Evolutionary conservation across 768 basidiomycete species (phyloP).

Genomic region (Xerocomellus intermedius): DNA sequence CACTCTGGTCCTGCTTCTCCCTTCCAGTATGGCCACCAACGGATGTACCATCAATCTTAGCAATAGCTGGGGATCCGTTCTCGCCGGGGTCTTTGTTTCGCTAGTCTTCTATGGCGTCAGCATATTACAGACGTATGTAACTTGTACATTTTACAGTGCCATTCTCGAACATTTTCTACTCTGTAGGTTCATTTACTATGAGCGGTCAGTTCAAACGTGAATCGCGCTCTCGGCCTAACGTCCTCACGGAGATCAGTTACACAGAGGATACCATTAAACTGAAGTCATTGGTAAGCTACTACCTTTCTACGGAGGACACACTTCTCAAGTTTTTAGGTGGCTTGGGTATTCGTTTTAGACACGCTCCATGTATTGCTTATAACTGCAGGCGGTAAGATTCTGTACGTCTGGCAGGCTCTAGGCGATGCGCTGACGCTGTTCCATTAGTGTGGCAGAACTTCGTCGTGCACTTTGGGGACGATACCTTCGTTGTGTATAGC

Average conservation of each 20-base stretch:
- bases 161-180: background rate
- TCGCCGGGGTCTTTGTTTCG: conserved; percentile 20
- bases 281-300: conserved; percentile 13
- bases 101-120: conserved; percentile 24
- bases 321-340: conserved; percentile 13
- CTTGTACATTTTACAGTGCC: background rate
- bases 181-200: conserved; percentile 27
- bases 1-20: background rate
- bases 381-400: conserved; percentile 17
- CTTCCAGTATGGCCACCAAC: conserved; percentile 11
- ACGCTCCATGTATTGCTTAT: conserved; percentile 18
- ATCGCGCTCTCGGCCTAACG: background rate
- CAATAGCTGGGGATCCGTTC: conserved; percentile 23
- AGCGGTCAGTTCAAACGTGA: conserved; percentile 13
- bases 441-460: conserved; percentile 23
- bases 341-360: conserved; percentile 20
- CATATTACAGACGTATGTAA: conserved; percentile 24
- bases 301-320: background rate
- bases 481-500: conserved; percentile 4
- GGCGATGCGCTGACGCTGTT: background rate
- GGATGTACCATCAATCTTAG: conserved; percentile 5
- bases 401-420: background rate
- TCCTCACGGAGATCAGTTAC: conserved; percentile 11
- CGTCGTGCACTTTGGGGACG: conserved; percentile 22
- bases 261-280: conserved; percentile 13